Evolutionary conservation across 179 eudicot species (phyloP), one percentile per base, ranked within the genome.

Genomic region (Monotropa hypopitys): DNA sequence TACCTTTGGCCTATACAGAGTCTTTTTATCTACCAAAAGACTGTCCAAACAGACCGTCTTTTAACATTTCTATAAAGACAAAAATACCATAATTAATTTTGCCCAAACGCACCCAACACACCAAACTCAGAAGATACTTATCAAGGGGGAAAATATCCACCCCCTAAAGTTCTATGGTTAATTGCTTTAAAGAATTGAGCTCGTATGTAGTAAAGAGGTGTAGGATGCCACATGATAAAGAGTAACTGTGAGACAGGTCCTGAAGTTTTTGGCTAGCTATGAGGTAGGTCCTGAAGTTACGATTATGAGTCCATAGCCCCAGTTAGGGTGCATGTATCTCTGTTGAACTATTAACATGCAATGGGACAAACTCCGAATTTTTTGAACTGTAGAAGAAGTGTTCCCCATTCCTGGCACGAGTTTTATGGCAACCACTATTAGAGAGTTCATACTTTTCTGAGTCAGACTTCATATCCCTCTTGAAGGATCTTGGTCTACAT

Each of bases 241-340:
- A 56, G 77, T 57, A 32, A 23, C 69, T 40, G 26, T 47, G 38
- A 28, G 21, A 46, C 26, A 6, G 47, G 28, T 62, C 53, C 63
- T 45, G 42, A 62, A 75, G 43, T 7, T 73, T 33, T 26, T n/a
- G n/a, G n/a, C 30, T 35, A 33, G 35, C 73, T 23, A 5, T 32
- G 9, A 26, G 21, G 46, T 45, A 5, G 26, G 21, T 49, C 38
- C 49, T 49, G 21, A 49, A 71, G 42, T 4, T 42, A n/a, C 21
- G 18, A 8, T 62, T 20, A 57, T 72, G 5, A 28, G 11, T 61
- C 49, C 40, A 43, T 63, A 45, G 70, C 30, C 30, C 40, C 12
- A 61, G 54, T 74, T 38, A 7, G 26, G 40, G 77, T 79, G 73
- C 56, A 23, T 65, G 45, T 73, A 53, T 70, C 43, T 20, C 46